Percentiles rank a stretch among this genome's conserved stretches.
phyloP scores from a whole-genome alignment of 2,329 filamentous ascomycete species.

The Aquanectria penicillioides region DNA sequence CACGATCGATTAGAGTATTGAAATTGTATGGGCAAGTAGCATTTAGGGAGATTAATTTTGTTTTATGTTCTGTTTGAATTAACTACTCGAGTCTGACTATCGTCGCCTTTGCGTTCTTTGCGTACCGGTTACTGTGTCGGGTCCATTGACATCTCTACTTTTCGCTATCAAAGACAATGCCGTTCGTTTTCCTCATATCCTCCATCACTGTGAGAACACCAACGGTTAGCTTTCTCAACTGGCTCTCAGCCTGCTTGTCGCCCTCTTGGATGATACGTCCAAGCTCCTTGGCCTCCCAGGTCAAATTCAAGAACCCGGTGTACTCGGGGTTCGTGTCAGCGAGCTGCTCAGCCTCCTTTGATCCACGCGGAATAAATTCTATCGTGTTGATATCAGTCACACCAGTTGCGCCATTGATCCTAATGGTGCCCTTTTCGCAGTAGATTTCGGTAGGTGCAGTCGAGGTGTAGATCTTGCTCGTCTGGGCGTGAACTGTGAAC shows the following conservation, averaged over 20 bases:
- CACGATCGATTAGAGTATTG: too few relatives aligned
- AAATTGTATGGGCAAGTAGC: too few relatives aligned
- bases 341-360: slow-evolving; percentile 19
- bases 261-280: slow-evolving; percentile 24
- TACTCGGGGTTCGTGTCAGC: slow-evolving; percentile 25
- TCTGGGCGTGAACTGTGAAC: slow-evolving; percentile 24
- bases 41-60: too few relatives aligned
- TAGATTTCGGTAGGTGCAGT: slow-evolving; percentile 32
- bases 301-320: slow-evolving; percentile 27
- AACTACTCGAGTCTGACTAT: too few relatives aligned
- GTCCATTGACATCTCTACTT: too few relatives aligned
- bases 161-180: slow-evolving; percentile 24
- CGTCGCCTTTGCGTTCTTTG: too few relatives aligned
- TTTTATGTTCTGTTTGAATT: too few relatives aligned
- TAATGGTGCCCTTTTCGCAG: slow-evolving; percentile 33
- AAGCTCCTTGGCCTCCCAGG: slow-evolving; percentile 32
- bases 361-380: slow-evolving; percentile 26
- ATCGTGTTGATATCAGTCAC: slow-evolving; percentile 28
- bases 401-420: slow-evolving; percentile 20
- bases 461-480: slow-evolving; percentile 31
- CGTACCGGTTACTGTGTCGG: too few relatives aligned
- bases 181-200: slow-evolving; percentile 26
- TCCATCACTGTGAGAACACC: slow-evolving; percentile 26
- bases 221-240: slow-evolving; percentile 20
- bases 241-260: slow-evolving; percentile 21